A percentile compares a stretch with the other conserved stretches of the same genome.
Evolutionary conservation across 1,139 yeast genomes (phyloP).

Genomic region (Debaryomyces fabryi): DNA sequence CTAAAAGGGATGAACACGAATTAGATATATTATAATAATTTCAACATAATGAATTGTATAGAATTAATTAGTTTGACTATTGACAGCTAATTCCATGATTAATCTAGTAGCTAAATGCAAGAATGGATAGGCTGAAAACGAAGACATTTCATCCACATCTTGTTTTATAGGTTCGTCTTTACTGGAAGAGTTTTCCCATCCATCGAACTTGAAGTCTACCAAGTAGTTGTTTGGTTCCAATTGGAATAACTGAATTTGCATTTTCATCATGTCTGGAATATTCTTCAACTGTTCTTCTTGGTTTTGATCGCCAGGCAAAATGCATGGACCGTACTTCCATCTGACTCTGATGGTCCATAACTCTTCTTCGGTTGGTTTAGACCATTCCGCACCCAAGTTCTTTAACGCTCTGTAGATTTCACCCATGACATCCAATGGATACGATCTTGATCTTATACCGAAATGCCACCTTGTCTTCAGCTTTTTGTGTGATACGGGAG

Average conservation of each 20-base stretch:
- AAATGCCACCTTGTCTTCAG: conserved; percentile 98
- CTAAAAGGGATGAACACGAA: conserved; percentile 14
- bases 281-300: conserved; percentile 19
- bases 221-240: conserved; percentile 93
- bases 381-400: conserved; percentile 97
- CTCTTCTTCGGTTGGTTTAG: conserved; percentile 88
- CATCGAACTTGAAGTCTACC: conserved; percentile 97
- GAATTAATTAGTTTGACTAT: conserved; percentile 38
- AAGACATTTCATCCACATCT: conserved; percentile 71
- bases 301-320: conserved; percentile 20
- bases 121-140: conserved; percentile 94
- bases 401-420: conserved; percentile 94
- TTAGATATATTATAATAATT: conserved; percentile 6
- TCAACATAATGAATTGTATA: not conserved
- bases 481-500: conserved; percentile 78
- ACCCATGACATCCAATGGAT: conserved; percentile 98
- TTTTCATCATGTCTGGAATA: conserved; percentile 84
- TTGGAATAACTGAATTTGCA: conserved; percentile 96
- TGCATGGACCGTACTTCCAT: conserved; percentile 73
- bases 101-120: conserved; percentile 88
- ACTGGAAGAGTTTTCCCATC: conserved; percentile 67
- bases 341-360: conserved; percentile 97
- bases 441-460: conserved; percentile 93
- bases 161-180: conserved; percentile 22
- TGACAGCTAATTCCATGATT: conserved; percentile 96